These are phyloP conservation scores for Globisporangium perplexum DNA, from an alignment of 352 stramenopile species.

Conservation along the genomic window DNA sequence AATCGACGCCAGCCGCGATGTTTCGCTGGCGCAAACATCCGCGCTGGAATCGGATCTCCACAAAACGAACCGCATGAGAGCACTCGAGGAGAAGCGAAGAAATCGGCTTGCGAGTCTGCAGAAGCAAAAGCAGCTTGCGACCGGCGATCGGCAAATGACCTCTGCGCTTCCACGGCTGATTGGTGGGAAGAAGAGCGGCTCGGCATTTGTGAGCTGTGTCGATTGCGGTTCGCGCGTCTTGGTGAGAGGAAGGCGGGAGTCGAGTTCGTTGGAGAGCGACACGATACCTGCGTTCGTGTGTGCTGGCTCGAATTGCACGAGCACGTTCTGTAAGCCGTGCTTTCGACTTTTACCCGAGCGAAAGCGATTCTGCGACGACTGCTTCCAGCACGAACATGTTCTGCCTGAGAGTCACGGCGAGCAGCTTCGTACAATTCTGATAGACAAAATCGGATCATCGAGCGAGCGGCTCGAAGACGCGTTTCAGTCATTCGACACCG, in stretches of 20 bases:
- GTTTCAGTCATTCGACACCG: conserved; percentile 51
- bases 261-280: not conserved
- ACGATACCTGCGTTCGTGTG: conserved; percentile 21
- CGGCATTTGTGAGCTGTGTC: conserved; percentile 40
- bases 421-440: conserved; percentile 52
- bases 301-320: conserved; percentile 51
- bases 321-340: conserved; percentile 50
- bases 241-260: conserved; percentile 22
- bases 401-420: conserved; percentile 44
- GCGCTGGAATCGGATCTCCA: conserved; percentile 21
- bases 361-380: conserved; percentile 69
- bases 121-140: conserved; percentile 47
- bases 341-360: conserved; percentile 32
- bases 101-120: conserved; percentile 32
- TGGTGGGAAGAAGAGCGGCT: conserved; percentile 66
- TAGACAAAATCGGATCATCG: conserved; percentile 53
- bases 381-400: conserved; percentile 57
- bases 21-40: not conserved
- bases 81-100: conserved; percentile 57
- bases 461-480: conserved; percentile 41
- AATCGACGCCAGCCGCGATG: not conserved
- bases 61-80: conserved; percentile 44
- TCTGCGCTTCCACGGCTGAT: conserved; percentile 55
- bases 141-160: conserved; percentile 51
- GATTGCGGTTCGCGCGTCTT: conserved; percentile 45